Conservation (phyloP, 2,329 filamentous ascomycete species). For the Dichotomopilus funicola region DNA sequence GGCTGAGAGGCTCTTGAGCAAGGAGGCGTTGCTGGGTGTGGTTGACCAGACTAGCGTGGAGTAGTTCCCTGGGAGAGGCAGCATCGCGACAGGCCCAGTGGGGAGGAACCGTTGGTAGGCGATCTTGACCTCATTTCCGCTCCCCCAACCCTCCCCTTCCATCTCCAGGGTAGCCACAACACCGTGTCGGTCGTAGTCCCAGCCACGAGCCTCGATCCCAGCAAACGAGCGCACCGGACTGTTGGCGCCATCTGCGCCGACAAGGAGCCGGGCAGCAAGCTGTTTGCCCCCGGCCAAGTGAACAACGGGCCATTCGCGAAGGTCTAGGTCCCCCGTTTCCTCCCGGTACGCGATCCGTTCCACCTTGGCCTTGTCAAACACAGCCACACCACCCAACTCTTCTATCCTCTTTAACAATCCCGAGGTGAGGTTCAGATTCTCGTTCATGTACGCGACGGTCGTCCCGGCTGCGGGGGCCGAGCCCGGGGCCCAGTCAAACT, state of each 20-base stretch:
- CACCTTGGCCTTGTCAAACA: conserved; percentile 73
- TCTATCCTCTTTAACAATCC: conserved; percentile 67
- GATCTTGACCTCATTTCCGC: conserved; percentile 54
- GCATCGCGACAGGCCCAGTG: conserved; percentile 81
- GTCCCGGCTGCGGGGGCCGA: conserved; percentile 37
- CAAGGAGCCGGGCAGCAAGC: conserved; percentile 74
- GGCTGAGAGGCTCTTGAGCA: conserved; percentile 67
- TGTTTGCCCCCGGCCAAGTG: conserved; percentile 60
- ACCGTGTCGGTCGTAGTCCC: conserved; percentile 88
- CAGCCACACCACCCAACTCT: conserved; percentile 59
- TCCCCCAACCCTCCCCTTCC: conserved; percentile 49
- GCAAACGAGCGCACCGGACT: conserved; percentile 88
- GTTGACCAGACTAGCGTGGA: conserved; percentile 94
- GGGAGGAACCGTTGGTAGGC: conserved; percentile 96
- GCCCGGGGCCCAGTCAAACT: conserved; percentile 67
- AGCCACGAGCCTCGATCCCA: conserved; percentile 76
- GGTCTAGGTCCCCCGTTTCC: conserved; percentile 61
- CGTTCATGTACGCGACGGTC: conserved; percentile 91
- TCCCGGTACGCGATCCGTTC: conserved; percentile 71
- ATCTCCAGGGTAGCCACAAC: conserved; percentile 83
- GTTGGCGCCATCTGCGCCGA: conserved; percentile 92
- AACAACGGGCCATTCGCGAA: conserved; percentile 83
- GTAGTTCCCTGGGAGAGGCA: conserved; percentile 77
- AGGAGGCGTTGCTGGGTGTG: conserved; percentile 68
- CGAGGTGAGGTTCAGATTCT: conserved; percentile 83